These are phyloP conservation scores for Sequoia sempervirens DNA, from an alignment of 75 land plant genomes.

Conservation along the genomic window DNA sequence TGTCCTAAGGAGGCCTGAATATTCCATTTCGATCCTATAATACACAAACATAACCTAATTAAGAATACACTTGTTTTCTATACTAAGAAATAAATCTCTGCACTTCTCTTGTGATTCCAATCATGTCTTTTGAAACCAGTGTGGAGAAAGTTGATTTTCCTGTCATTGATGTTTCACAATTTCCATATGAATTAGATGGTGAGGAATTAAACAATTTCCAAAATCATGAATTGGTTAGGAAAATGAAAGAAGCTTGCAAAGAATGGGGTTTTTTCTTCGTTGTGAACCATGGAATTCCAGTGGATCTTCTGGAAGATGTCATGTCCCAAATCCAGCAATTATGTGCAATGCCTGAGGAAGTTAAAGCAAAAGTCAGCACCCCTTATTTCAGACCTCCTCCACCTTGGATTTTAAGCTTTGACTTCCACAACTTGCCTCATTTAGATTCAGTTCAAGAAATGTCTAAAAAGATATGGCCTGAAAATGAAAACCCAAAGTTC, in stretches of 20 bases:
- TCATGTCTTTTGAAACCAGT: too few relatives aligned
- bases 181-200: neutral
- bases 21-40: too few relatives aligned
- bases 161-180: neutral
- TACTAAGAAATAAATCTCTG: too few relatives aligned
- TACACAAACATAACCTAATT: too few relatives aligned
- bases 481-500: neutral
- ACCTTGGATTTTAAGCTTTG: too few relatives aligned
- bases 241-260: constrained; percentile 26
- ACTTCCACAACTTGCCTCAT: too few relatives aligned
- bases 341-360: constrained; percentile 29
- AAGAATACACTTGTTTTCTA: too few relatives aligned
- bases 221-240: neutral
- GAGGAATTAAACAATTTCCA: neutral
- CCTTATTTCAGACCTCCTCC: too few relatives aligned
- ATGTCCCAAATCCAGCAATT: constrained; percentile 6
- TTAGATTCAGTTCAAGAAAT: neutral
- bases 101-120: too few relatives aligned
- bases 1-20: too few relatives aligned
- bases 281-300: constrained; percentile 47
- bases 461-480: neutral
- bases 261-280: constrained; percentile 59
- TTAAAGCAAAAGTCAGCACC: constrained; percentile 14
- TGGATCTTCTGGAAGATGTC: constrained; percentile 13
- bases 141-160: neutral